Conservation (phyloP, 495 filamentous ascomycete genomes). For the Neurospora sp. region DNA sequence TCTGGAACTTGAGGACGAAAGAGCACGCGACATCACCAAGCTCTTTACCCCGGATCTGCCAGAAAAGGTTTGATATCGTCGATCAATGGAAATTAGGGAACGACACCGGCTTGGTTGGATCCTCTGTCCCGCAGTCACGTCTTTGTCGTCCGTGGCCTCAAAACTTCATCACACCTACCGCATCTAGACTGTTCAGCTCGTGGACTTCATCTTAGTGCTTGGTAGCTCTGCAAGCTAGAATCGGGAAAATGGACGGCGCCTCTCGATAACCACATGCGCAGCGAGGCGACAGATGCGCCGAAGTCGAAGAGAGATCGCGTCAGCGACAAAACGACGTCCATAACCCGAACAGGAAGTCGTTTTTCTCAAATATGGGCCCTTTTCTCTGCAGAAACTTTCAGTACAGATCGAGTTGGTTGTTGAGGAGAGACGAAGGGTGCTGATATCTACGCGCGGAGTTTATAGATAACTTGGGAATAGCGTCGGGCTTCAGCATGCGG, state of each 20-base stretch:
- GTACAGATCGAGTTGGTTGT: background rate
- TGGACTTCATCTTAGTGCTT: background rate
- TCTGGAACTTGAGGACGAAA: background rate
- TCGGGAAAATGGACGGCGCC: background rate
- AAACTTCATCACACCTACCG: background rate
- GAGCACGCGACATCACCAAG: background rate
- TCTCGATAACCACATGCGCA: background rate
- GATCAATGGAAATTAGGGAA: background rate
- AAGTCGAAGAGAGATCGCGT: background rate
- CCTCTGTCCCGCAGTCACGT: background rate
- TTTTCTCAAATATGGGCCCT: background rate
- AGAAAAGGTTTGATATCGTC: background rate
- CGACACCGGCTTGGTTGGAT: background rate
- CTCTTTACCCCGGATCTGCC: background rate
- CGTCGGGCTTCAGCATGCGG: background rate
- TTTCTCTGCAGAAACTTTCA: background rate
- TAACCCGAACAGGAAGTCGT: background rate
- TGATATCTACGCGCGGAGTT: background rate
- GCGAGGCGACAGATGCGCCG: background rate
- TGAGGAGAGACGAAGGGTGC: background rate
- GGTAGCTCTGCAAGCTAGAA: background rate
- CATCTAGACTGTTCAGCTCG: background rate
- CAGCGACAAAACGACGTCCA: background rate
- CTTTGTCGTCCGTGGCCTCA: background rate
- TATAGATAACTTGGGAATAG: background rate